Base-by-base conservation (phyloP, 140 eudicot genomes). In the Flaveria floridana region DNA sequence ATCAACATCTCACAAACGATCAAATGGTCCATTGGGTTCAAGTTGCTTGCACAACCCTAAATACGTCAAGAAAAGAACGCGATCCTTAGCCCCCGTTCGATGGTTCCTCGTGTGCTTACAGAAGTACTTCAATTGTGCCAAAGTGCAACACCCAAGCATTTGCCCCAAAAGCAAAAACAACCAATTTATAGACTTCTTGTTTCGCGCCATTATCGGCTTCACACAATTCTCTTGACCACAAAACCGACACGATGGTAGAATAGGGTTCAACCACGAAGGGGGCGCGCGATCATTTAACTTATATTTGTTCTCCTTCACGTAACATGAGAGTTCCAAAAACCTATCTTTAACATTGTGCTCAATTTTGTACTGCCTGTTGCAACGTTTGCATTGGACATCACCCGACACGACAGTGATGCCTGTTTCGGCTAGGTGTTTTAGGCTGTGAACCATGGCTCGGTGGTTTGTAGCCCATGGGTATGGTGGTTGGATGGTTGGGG, bases 31-130 rank as follows among this genome's bases (percentile, higher is more conserved):
- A 2, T 3, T 50, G 0, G 95, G 95, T 48, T 86, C 85, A 39
- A 91, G 84, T 77, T 91, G 97, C 51, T 76, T 81, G 70, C 89
- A 88, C 62, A 91, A 12, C 2, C 23, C 74, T 19, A 88, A 71
- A 74, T 91, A 91, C 1, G 97, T 59, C 21, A 86, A 82, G 71
- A 74, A 91, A 16, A 91, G 79, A 61, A 91, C 89, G 12, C 93
- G 85, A 73, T 91, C 88, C 68, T 91, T 91, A 0, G 96, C 97
- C 0, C 96, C 97, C 0, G 97, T 91, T 2, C 96, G 87, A 61
- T 91, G 97, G 71, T 86, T 88, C n/a, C 62, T 70, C 2, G 92
- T 88, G 50, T 89, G 91, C 70, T 89, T 89, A 67, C 91, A 85
- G 37, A 89, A 89, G 56, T 89, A 89, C 75, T 89, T 87, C 52